phyloP scores from a whole-genome alignment of 139 green algal species.

The Closterium sp. region DNA sequence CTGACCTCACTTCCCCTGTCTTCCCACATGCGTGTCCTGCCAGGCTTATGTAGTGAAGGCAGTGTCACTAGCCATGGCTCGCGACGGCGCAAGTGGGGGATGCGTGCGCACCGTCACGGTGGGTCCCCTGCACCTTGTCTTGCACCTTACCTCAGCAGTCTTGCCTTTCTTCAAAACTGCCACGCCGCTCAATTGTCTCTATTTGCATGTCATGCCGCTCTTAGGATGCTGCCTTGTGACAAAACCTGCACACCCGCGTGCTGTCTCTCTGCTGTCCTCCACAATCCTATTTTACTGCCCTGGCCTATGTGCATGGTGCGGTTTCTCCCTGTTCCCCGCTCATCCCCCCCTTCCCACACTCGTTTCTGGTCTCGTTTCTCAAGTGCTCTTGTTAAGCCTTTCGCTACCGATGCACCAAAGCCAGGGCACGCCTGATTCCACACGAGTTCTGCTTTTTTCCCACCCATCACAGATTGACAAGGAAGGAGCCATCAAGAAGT shows the following conservation, averaged over 20 bases:
- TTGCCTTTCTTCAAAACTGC: background rate
- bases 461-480: background rate
- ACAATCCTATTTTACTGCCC: background rate
- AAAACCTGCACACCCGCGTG: too few species aligned
- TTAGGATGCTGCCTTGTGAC: too few species aligned
- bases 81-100: constrained; percentile 53
- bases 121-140: background rate
- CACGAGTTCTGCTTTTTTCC: background rate
- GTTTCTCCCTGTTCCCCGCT: background rate
- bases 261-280: background rate
- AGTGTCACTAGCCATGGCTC: constrained; percentile 53
- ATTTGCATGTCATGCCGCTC: background rate
- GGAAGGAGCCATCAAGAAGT: constrained; percentile 29
- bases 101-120: constrained; percentile 35
- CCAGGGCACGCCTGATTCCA: background rate
- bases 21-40: background rate
- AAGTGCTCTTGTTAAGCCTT: background rate
- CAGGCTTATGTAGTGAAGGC: constrained; percentile 55
- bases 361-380: background rate
- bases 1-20: background rate
- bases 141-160: too few species aligned
- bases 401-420: too few species aligned
- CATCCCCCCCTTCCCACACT: background rate
- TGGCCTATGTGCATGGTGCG: background rate
- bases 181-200: background rate